phyloP scores from a whole-genome alignment of 1,284 basidiomycete genomes.

The Gomphus sp. region DNA sequence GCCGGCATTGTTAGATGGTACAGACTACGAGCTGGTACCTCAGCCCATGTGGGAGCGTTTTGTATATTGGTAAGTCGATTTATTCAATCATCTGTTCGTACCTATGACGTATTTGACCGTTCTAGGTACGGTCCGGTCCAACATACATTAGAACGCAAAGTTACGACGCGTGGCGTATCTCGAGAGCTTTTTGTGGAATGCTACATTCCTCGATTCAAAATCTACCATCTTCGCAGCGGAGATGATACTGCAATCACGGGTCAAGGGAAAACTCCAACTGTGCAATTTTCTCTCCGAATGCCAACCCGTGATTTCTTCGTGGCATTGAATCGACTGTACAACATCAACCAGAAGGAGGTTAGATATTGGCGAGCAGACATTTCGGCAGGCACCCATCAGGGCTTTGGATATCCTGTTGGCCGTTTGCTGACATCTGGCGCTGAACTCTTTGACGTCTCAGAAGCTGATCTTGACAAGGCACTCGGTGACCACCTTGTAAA shows the following conservation, averaged over 20 bases:
- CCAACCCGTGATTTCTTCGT: slow-evolving; percentile 1
- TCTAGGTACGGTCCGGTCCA: slow-evolving; percentile 61
- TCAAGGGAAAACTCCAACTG: slow-evolving; percentile 17
- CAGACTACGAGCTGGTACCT: slow-evolving; percentile 76
- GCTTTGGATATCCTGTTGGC: slow-evolving; percentile 13
- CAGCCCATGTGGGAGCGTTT: slow-evolving; percentile 65
- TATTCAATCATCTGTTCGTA: slow-evolving; percentile 5
- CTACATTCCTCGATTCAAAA: slow-evolving; percentile 61
- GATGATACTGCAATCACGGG: slow-evolving; percentile 29
- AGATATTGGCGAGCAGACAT: slow-evolving; percentile 11
- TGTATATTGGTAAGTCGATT: slow-evolving; percentile 46
- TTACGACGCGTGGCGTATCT: slow-evolving; percentile 49
- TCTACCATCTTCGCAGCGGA: slow-evolving; percentile 34
- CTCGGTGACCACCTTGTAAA: slow-evolving; percentile 53
- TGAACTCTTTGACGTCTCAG: not conserved
- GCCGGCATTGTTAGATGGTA: slow-evolving; percentile 41
- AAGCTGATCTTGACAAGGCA: slow-evolving; percentile 24
- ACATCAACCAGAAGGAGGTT: not conserved
- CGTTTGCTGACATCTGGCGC: slow-evolving; percentile 1
- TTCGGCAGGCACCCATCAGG: slow-evolving; percentile 19
- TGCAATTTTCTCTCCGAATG: slow-evolving; percentile 12
- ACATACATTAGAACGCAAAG: slow-evolving; percentile 51
- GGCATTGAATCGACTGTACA: slow-evolving; percentile 1
- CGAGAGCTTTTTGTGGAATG: slow-evolving; percentile 66
- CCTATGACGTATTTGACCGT: slow-evolving; percentile 7